These are phyloP conservation scores for Bruguiera gymnorhiza DNA, from an alignment of 345 rosid species.

Conservation along the genomic window DNA sequence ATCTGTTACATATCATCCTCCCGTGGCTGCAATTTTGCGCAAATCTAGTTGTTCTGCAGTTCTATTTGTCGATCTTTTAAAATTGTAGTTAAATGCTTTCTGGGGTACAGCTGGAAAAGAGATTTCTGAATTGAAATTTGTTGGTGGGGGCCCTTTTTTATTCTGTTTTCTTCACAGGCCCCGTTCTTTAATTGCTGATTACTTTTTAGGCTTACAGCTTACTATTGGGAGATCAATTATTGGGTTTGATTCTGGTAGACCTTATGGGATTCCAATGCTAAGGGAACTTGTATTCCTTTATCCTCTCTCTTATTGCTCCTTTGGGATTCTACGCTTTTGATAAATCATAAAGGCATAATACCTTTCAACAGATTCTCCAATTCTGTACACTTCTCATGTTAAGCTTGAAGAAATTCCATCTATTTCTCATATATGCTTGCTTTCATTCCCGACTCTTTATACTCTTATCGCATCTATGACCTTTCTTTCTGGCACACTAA, in stretches of 20 bases:
- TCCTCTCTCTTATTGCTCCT: not conserved
- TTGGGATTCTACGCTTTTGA: not conserved
- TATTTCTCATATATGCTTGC: not conserved
- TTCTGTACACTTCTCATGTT: not conserved
- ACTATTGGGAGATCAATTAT: not conserved
- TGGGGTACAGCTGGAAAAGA: not conserved
- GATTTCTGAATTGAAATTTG: too few relatives aligned
- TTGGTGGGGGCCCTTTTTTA: too few relatives aligned
- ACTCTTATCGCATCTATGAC: not conserved
- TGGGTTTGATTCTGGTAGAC: not conserved
- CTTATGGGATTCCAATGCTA: not conserved
- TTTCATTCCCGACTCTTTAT: not conserved
- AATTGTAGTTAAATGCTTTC: not conserved
- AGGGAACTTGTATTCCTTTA: slow-evolving; percentile 7
- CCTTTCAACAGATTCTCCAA: not conserved
- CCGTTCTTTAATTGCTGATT: not conserved
- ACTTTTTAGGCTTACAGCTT: not conserved
- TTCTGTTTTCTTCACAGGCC: too few relatives aligned
- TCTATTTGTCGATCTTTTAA: not conserved
- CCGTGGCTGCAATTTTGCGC: not conserved
- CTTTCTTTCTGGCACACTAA: not conserved
- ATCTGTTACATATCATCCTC: too few relatives aligned
- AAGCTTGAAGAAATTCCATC: not conserved
- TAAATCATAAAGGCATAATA: not conserved
- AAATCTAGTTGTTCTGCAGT: slow-evolving; percentile 2